A percentile compares a stretch with the other conserved stretches of the same genome.
Evolutionary conservation across 768 basidiomycete species (phyloP).

Genomic region (Tremella mesenterica): DNA sequence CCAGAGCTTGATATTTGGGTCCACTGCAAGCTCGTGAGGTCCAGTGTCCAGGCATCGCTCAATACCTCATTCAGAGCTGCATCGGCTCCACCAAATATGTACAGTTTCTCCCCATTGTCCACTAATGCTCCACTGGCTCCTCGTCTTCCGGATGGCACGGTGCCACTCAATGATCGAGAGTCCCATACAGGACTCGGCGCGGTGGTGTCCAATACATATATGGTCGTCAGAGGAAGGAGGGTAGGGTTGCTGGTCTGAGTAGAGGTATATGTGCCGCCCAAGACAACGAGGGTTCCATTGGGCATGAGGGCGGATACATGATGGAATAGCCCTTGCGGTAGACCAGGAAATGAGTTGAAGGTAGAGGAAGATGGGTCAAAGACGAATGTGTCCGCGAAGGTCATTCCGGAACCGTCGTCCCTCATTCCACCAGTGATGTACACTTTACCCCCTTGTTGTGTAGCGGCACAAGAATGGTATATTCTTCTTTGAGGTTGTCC

Average conservation of each 20-base stretch:
- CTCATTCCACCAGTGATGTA: constrained; percentile 72
- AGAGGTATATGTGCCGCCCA: constrained; percentile 54
- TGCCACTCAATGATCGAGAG: constrained; percentile 50
- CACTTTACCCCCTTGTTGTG: constrained; percentile 49
- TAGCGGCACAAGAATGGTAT: constrained; percentile 59
- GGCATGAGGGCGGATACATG: constrained; percentile 63
- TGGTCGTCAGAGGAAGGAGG: constrained; percentile 53
- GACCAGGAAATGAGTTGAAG: constrained; percentile 55
- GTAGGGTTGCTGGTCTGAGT: constrained; percentile 47
- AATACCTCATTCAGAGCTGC: constrained; percentile 46
- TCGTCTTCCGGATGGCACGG: constrained; percentile 43
- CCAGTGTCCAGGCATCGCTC: constrained; percentile 35
- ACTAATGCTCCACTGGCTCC: constrained; percentile 16
- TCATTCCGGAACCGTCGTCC: constrained; percentile 65
- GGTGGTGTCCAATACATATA: constrained; percentile 61
- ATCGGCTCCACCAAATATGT: constrained; percentile 74
- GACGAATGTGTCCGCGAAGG: constrained; percentile 58
- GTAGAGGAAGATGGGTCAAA: constrained; percentile 51
- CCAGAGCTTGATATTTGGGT: constrained; percentile 58
- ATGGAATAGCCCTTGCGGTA: constrained; percentile 62
- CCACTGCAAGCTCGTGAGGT: constrained; percentile 50
- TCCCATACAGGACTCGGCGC: constrained; percentile 51
- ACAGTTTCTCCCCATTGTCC: constrained; percentile 50
- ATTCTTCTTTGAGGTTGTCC: constrained; percentile 65
- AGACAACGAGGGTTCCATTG: constrained; percentile 61